Base-by-base conservation (phyloP, 2,329 filamentous ascomycete species). In the Diplodia sapinea region DNA sequence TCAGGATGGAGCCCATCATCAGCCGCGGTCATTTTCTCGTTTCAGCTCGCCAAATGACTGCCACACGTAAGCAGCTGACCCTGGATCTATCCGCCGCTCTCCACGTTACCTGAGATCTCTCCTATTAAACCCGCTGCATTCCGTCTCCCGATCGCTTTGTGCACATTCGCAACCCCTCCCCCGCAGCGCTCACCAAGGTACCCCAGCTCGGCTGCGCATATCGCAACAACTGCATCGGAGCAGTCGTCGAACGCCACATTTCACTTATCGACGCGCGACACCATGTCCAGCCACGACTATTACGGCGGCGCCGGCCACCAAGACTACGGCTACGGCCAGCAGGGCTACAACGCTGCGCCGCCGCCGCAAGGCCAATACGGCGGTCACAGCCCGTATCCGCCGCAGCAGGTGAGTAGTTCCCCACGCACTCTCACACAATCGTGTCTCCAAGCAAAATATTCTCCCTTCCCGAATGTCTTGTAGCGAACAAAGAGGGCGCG, bases 271-370 rank as follows among this genome's bases (percentile, higher is more conserved):
- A 17, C 17, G 38, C 7, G 40, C 40, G 40, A 43, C 8, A 47
- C 5, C 62, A 75, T 75, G 74, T 71, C 73, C 20, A 74, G 70
- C 56, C 69, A 76, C 67, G 75, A 76, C 57, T 79, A 78, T 68
- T 79, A 79, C 72, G 75, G 76, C 63, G 73, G 73, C 38, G 72
- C 74, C 29, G 69, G 72, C 29, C 72, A 72, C 43, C 70, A 70
- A 20, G 68, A 67, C 52, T 70, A 71, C 61, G 68, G 65, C 68
- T 66, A 57, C 38, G 36, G 38, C 36, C 63, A 66, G 55, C 65
- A 66, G 15, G 54, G 55, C 20, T 51, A 76, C 59, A 72, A 73
- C 51, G 72, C 57, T 5, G 68, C 68, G 33, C 69, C 66, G 13
- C 57, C 57, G 40, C 57, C 29, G 20, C 40, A 62, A 9, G 55